Evolutionary conservation across 2,329 filamentous ascomycete species (phyloP).

Genomic region (Septoria petroselini): DNA sequence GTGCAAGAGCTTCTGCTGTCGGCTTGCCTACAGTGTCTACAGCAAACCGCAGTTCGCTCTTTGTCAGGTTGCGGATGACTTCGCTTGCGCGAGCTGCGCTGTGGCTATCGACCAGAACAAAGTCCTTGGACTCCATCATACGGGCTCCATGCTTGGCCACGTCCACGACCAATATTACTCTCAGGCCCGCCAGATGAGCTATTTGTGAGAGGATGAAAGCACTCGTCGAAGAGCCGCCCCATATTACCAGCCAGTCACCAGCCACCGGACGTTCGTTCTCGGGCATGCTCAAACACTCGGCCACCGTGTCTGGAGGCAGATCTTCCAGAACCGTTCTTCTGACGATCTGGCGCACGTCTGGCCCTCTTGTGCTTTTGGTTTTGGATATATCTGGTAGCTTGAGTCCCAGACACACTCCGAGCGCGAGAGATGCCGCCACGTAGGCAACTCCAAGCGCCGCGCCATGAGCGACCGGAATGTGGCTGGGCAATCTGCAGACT

Average conservation of each 20-base stretch:
- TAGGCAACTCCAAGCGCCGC: slow-evolving; percentile 44
- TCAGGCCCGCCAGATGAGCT: slow-evolving; percentile 37
- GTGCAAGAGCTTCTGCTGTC: slow-evolving; percentile 19
- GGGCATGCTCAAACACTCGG: slow-evolving; percentile 35
- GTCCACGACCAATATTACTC: slow-evolving; percentile 52
- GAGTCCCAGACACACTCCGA: slow-evolving; percentile 45
- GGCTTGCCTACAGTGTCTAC: slow-evolving; percentile 26
- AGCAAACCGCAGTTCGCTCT: slow-evolving; percentile 17
- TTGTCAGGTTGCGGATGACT: slow-evolving; percentile 19
- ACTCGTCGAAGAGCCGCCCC: slow-evolving; percentile 45
- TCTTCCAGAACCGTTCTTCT: slow-evolving; percentile 41
- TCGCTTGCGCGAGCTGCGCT: slow-evolving; percentile 17
- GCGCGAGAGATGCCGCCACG: slow-evolving; percentile 44
- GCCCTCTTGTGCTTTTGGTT: slow-evolving; percentile 7
- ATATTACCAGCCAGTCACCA: slow-evolving; percentile 36
- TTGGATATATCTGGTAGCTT: slow-evolving; percentile 22
- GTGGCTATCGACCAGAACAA: slow-evolving; percentile 24
- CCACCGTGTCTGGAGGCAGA: slow-evolving; percentile 21
- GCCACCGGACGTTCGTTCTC: slow-evolving; percentile 15
- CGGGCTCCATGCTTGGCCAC: slow-evolving; percentile 25
- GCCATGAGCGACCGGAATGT: slow-evolving; percentile 38
- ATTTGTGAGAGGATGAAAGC: slow-evolving; percentile 45
- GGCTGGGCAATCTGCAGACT: slow-evolving; percentile 41
- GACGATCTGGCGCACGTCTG: slow-evolving; percentile 26
- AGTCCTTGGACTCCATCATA: slow-evolving; percentile 19